Base-by-base conservation (phyloP, 2,329 filamentous ascomycete genomes). In the Cladosporium velox region DNA sequence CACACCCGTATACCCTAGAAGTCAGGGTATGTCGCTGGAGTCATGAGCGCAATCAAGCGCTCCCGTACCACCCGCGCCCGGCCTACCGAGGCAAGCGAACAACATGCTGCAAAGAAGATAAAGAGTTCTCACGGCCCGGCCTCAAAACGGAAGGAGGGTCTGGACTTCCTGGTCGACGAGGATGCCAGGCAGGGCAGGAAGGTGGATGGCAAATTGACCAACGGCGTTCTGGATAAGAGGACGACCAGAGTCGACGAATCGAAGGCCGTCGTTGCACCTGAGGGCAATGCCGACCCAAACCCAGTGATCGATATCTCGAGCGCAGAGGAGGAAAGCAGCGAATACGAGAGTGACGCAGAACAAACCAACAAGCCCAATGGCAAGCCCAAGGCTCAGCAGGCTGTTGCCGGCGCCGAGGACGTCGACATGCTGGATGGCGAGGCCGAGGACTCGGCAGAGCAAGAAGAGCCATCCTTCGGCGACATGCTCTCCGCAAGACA, bases 401-500 rank as follows among this genome's bases (percentile, higher is more conserved):
- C 70, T 7, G 70, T 65, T 8, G 68, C 65, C 35, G 68, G 68
- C 24, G 58, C 59, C 52, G 63, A 71, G 32, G 65, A 66, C 18
- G 68, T 69, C 15, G 70, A 69, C 41, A 70, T 69, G 44, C 18
- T 61, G 15, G 73, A 79, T 14, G 79, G 77, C 41, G 73, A 71
- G 8, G 70, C 70, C 15, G 72, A 70, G 11, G 80, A 79, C 21
- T 67, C 70, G 11, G 73, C 71, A 24, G 71, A 76, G 41, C 69
- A 71, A 15, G 74, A 72, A 21, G 78, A 78, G 69, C 91, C 92
- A 3, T 91, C 92, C 0, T 96, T 98, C 77, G 94, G 93, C 72
- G 94, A 98, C 76, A 87, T 96, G 55, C 84, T 96, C 51, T 90
- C 88, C 70, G 85, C 85, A 57, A 84, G 87, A 71, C 87, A 88